Conservation (phyloP, 495 filamentous ascomycete species). For the Penicillium lagena region DNA sequence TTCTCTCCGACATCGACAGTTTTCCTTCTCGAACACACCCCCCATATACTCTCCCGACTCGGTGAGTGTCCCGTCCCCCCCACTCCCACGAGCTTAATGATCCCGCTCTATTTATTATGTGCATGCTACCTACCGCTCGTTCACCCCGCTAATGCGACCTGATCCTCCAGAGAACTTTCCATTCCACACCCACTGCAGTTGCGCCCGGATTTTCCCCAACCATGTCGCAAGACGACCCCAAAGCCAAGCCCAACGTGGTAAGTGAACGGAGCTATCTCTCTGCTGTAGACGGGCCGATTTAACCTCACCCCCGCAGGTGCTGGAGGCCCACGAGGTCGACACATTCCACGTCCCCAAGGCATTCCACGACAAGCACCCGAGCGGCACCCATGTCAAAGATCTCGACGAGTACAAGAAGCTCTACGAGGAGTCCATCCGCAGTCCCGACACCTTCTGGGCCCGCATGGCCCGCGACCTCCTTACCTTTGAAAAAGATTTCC, state of each 20-base stretch:
- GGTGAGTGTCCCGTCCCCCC: slow-evolving; percentile 2
- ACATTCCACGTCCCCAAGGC: slow-evolving; percentile 67
- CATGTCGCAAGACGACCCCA: slow-evolving; percentile 61
- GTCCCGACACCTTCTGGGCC: slow-evolving; percentile 89
- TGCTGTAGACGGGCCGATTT: background rate
- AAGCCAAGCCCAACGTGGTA: slow-evolving; percentile 62
- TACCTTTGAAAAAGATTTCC: slow-evolving; percentile 84
- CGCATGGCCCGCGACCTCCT: slow-evolving; percentile 80
- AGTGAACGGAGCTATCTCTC: slow-evolving; percentile 6
- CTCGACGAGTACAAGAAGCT: slow-evolving; percentile 85
- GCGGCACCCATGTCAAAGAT: slow-evolving; percentile 58
- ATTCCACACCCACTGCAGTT: background rate
- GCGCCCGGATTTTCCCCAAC: slow-evolving; percentile 6
- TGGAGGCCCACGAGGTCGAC: slow-evolving; percentile 79
- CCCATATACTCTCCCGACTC: background rate
- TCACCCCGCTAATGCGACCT: background rate
- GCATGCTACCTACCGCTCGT: background rate
- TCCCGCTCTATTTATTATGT: background rate
- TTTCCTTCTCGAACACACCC: no score
- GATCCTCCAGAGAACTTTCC: background rate
- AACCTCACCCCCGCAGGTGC: slow-evolving; percentile 23
- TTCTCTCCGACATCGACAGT: background rate
- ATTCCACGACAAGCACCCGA: slow-evolving; percentile 63
- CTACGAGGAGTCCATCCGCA: slow-evolving; percentile 93
- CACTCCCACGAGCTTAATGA: slow-evolving; percentile 6